These are phyloP conservation scores for Nakazawaea laoshanensis DNA, from an alignment of 805 yeast genomes.

Conservation along the genomic window DNA sequence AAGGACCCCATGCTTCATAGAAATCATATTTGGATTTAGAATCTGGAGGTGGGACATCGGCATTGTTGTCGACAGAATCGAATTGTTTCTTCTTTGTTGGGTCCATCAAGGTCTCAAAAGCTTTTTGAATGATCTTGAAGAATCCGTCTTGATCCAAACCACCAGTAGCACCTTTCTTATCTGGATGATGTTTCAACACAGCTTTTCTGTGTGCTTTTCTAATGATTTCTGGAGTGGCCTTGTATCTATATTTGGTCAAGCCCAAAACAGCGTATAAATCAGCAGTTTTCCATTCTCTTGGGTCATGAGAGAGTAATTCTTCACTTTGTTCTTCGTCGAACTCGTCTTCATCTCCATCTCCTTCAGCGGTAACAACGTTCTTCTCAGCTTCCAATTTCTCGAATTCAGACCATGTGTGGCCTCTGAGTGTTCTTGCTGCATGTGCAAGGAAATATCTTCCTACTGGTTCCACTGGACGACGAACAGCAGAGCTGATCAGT, in stretches of 20 bases:
- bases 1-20: slow-evolving; percentile 87
- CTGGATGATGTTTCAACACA: slow-evolving; percentile 96
- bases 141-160: slow-evolving; percentile 90
- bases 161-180: slow-evolving; percentile 89
- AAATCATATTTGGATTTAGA: slow-evolving; percentile 66
- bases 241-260: slow-evolving; percentile 81
- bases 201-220: slow-evolving; percentile 96
- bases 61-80: slow-evolving; percentile 89
- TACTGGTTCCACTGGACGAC: slow-evolving; percentile 90
- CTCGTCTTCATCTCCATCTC: slow-evolving; percentile 49
- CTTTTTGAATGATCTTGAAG: slow-evolving; percentile 96
- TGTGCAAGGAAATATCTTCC: slow-evolving; percentile 95
- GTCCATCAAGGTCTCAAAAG: slow-evolving; percentile 84
- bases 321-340: slow-evolving; percentile 68
- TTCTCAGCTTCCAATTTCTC: slow-evolving; percentile 89
- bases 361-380: slow-evolving; percentile 68
- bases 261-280: slow-evolving; percentile 97
- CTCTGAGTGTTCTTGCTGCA: slow-evolving; percentile 90
- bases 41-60: slow-evolving; percentile 76
- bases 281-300: slow-evolving; percentile 96
- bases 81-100: slow-evolving; percentile 82
- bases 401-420: slow-evolving; percentile 97
- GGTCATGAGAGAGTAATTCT: slow-evolving; percentile 78
- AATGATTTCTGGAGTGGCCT: slow-evolving; percentile 86
- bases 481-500: slow-evolving; percentile 49